Conservation (phyloP, 768 basidiomycete genomes). For the Ramaria rubella region DNA sequence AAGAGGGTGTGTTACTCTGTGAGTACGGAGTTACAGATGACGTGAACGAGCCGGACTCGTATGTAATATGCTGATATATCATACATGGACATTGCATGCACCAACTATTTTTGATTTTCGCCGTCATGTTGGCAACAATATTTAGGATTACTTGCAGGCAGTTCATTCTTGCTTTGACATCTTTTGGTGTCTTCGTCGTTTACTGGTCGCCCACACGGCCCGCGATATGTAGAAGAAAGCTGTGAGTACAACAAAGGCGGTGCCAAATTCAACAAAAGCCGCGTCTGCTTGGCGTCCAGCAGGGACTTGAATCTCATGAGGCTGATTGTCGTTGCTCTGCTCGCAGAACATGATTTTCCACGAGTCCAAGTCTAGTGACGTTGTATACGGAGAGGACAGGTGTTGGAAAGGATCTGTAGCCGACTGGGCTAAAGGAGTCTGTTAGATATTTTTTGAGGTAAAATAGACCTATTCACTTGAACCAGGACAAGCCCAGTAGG, state of each 20-base stretch:
- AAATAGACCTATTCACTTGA: neutral
- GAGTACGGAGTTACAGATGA: constrained; percentile 9
- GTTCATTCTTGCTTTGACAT: constrained; percentile 14
- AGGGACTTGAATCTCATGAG: constrained; percentile 9
- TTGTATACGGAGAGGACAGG: neutral
- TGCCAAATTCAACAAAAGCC: constrained; percentile 10
- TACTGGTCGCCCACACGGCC: neutral
- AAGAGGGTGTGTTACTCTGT: constrained; percentile 53
- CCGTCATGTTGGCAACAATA: neutral
- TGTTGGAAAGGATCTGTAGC: neutral
- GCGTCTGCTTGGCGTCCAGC: constrained; percentile 8
- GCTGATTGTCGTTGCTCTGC: neutral
- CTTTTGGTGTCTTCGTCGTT: constrained; percentile 17
- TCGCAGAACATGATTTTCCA: neutral
- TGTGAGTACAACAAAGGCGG: constrained; percentile 6
- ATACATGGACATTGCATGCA: constrained; percentile 1
- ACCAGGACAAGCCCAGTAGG: constrained; percentile 27
- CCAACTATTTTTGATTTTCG: neutral
- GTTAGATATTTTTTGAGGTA: neutral
- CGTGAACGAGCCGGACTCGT: neutral
- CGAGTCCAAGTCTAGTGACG: neutral
- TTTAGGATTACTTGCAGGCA: neutral
- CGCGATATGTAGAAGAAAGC: constrained; percentile 22
- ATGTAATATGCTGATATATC: neutral
- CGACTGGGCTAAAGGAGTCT: neutral